Evolutionary conservation across 768 basidiomycete genomes (phyloP), one percentile per base, ranked within the genome.

Genomic region (Xerocomellus intermedius): DNA sequence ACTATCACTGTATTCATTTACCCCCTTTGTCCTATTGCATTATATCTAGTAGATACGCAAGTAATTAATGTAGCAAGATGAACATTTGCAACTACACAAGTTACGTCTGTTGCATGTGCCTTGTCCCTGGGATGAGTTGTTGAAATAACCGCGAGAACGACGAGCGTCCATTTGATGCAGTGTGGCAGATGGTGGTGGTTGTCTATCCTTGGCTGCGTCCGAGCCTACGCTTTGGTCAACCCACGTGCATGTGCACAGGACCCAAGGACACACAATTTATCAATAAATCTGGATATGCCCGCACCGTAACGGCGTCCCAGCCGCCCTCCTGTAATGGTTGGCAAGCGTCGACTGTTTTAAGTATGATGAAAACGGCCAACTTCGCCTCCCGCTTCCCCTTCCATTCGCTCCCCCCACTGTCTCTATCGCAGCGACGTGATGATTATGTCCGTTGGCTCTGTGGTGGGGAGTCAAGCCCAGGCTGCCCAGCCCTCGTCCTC

Each of bases 281-380:
- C 56, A 53, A 64, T 64, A 66, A 55, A 66, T 59, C 57, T 38
- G 64, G 59, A 47, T 45, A 63, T 56, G 50, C 39, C 14, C 44
- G 53, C 59, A 52, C 64, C 59, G 54, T 68, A 69, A 60, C 52
- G 32, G 48, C 44, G 52, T 39, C 44, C 50, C 52, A 56, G 44
- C 41, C 45, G 55, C 55, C 36, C 42, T 37, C 53, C 52, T 59
- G 59, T 64, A 64, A 60, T 60, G 61, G 52, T 53, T 45, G 43
- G 54, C 66, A 69, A 67, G 65, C 60, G 70, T 41, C 50, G 55
- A 50, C 70, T 64, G 56, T 70, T 70, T 70, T 58, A 69, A 69
- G 58, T 52, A 59, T 50, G 30, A 50, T 37, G 42, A 54, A 17
- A 13, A 39, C 53, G 16, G 32, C 54, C 37, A 38, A 30, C 32